Evolutionary conservation across 768 basidiomycete species (phyloP), one percentile per base, ranked within the genome.

Genomic region (Russula vinacea): DNA sequence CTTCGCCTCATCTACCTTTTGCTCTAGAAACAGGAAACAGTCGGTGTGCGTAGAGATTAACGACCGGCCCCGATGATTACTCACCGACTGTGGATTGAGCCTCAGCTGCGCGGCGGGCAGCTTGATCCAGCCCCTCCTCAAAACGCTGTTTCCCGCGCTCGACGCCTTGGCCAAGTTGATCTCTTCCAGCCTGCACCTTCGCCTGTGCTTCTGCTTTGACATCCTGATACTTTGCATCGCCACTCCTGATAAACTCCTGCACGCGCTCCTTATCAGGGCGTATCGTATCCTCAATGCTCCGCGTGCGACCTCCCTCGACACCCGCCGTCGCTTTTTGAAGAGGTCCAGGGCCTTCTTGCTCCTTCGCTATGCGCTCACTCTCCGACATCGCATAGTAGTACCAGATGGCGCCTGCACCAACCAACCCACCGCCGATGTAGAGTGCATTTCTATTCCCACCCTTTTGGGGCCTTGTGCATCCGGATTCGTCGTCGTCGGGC

Each of bases 361-460:
- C 40, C 29, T 37, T 33, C 2, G 57, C 65, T n/a, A 37, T 32
- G 58, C 13, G 58, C 11, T n/a, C 32, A 7, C 7, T 29, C 29
- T 65, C 59, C 29, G 16, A n/a, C 24, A 13, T 24, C 33, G n/a
- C 10, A 37, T 65, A 67, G 54, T 61, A 67, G 56, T 67, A 67
- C 63, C 58, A 65, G 52, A 59, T n/a, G n/a, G 58, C 64, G 1
- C 58, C 63, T 29, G 45, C n/a, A 47, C 54, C 63, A 9, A 58
- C 63, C n/a, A 59, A 17, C 22, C 63, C 57, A 22, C 62, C 47
- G 14, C 58, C 53, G 16, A 67, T 42, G 49, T 60, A 64, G 33
- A 60, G 40, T 10, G 8, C 24, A 16, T 29, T 65, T 24, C 24
- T 51, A 29, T 53, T 13, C 19, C 35, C 8, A n/a, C 53, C 22